Evolutionary conservation across 2,329 filamentous ascomycete species (phyloP).

Genomic region (Botrytis squamosa): DNA sequence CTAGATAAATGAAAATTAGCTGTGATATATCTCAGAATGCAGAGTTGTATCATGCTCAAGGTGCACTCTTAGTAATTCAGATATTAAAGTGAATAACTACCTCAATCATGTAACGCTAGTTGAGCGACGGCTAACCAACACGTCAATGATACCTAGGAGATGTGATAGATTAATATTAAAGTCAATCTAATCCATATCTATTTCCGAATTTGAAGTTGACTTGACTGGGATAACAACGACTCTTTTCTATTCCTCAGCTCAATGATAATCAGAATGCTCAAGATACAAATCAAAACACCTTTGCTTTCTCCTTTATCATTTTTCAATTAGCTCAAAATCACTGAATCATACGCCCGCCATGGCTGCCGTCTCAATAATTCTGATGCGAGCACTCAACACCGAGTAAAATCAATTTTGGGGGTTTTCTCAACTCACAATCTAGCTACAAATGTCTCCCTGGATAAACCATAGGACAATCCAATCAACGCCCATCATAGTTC

Average conservation of each 20-base stretch:
- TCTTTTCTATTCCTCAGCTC: neutral
- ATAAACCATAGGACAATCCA: rapidly evolving
- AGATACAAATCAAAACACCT: rapidly evolving
- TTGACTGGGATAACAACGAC: rapidly evolving
- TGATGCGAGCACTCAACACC: neutral
- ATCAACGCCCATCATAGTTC: neutral
- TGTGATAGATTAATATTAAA: neutral
- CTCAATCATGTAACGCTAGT: neutral
- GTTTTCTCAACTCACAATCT: neutral
- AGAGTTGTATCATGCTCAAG: neutral
- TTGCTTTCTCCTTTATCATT: neutral
- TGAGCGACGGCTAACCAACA: neutral
- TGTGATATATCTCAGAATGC: neutral
- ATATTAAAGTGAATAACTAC: neutral
- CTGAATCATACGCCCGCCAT: rapidly evolving
- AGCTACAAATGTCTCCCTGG: neutral
- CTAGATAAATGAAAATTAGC: neutral
- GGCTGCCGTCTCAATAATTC: rapidly evolving
- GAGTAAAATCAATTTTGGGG: rapidly evolving
- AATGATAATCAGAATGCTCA: neutral
- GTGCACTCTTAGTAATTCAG: neutral
- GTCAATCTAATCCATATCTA: neutral
- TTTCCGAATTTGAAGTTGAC: neutral
- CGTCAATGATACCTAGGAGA: rapidly evolving
- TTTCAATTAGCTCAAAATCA: neutral